phyloP scores from a whole-genome alignment of 2,329 filamentous ascomycete genomes.

The Penicillium verrucosum region DNA sequence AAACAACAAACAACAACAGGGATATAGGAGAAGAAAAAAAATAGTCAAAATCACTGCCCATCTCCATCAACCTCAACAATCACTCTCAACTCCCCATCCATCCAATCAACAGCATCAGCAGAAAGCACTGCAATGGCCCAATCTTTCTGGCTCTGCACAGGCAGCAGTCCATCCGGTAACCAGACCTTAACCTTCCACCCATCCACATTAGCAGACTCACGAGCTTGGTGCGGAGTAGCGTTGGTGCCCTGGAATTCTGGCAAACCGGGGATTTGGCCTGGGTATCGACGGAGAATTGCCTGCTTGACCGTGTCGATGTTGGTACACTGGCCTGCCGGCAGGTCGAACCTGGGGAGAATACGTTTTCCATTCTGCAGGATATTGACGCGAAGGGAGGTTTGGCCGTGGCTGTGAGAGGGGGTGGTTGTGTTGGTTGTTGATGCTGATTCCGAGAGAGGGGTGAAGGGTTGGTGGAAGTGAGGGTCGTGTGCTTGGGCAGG shows the following conservation, averaged over 20 bases:
- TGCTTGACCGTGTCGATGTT: constrained; percentile 34
- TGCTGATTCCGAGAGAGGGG: constrained; percentile 3
- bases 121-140: constrained; percentile 46
- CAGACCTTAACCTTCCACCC: constrained; percentile 40
- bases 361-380: constrained; percentile 40
- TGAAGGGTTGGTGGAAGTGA: constrained; percentile 19
- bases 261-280: constrained; percentile 29
- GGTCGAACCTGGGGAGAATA: constrained; percentile 37
- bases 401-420: constrained; percentile 9
- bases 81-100: constrained; percentile 46
- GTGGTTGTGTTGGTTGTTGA: constrained; percentile 6
- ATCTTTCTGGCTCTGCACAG: constrained; percentile 40
- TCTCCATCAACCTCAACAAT: constrained; percentile 36
- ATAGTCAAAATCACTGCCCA: constrained; percentile 2
- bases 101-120: constrained; percentile 46
- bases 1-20: background rate
- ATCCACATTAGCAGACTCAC: constrained; percentile 16
- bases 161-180: constrained; percentile 42
- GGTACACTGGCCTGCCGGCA: constrained; percentile 36
- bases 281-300: constrained; percentile 31
- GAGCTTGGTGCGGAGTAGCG: constrained; percentile 17
- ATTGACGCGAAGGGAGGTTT: constrained; percentile 38
- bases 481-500: constrained; percentile 8
- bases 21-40: background rate
- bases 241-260: constrained; percentile 11